Base-by-base conservation (phyloP, 2,329 filamentous ascomycete genomes). In the Diaporthe batatas region DNA sequence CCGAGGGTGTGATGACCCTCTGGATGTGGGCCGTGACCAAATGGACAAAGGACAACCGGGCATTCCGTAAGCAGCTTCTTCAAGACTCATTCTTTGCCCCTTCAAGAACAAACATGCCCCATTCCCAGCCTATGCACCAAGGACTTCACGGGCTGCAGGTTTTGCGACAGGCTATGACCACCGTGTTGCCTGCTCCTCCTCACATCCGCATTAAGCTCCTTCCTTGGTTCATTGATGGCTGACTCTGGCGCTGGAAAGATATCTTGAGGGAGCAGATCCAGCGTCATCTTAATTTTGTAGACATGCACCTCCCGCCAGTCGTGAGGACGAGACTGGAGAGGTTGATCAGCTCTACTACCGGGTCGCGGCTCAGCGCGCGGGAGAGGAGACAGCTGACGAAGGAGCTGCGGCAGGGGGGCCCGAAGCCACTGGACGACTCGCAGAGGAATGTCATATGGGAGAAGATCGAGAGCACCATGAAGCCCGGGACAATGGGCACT, bases 211-310 rank as follows among this genome's bases (percentile, higher is more conserved):
- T n/a, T n/a, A n/a, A n/a, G n/a, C n/a, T n/a, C n/a, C n/a, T n/a
- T n/a, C n/a, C n/a, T n/a, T n/a, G n/a, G n/a, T n/a, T n/a, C n/a
- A n/a, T n/a, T n/a, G n/a, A n/a, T n/a, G n/a, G n/a, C n/a, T n/a
- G n/a, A n/a, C n/a, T n/a, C n/a, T n/a, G n/a, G n/a, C n/a, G n/a
- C n/a, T n/a, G n/a, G n/a, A n/a, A n/a, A n/a, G n/a, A 79, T 21
- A 74, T 47, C 25, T 51, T 78, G 44, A 73, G 77, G 3, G 78
- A 79, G 67, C 74, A 78, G 55, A 77, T 79, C 32, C 77, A 79
- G 49, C 75, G 77, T 10, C 77, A 79, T 29, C 73, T 79, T n/a
- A n/a, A n/a, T 8, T 76, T 77, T 6, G 72, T 79, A 11, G 75
- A 76, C 8, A 73, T 79, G 0, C 75, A 76, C 29, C 54, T 78